A percentile compares a stretch with the other conserved stretches of the same genome.
Evolutionary conservation across 1,139 yeast species (phyloP).

Genomic region (Debaryomyces fabryi): DNA sequence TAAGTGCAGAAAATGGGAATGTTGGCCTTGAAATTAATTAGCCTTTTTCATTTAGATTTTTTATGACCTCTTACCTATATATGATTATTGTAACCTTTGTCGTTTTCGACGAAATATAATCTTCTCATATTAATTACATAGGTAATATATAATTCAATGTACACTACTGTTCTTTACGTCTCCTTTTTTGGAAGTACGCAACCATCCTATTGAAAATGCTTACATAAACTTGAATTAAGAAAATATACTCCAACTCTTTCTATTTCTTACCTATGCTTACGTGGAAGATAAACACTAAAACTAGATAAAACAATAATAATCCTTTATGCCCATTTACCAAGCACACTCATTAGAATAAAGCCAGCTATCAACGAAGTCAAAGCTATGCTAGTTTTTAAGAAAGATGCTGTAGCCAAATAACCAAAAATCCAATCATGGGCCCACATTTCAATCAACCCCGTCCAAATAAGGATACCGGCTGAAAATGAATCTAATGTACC

Average conservation of each 20-base stretch:
- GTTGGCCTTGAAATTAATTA: neutral
- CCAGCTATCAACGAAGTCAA: slow-evolving; percentile 31
- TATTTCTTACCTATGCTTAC: neutral
- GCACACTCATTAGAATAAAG: slow-evolving; percentile 38
- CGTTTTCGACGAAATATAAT: neutral
- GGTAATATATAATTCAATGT: neutral
- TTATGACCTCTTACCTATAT: neutral
- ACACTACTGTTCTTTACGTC: neutral
- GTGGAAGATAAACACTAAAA: no score
- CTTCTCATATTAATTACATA: neutral
- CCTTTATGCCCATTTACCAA: slow-evolving; percentile 27
- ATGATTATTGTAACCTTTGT: neutral
- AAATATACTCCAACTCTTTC: neutral
- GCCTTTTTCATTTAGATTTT: neutral
- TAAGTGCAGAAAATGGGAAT: neutral
- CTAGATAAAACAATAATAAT: no score
- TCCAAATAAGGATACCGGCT: slow-evolving; percentile 39
- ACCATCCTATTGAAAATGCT: neutral
- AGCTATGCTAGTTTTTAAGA: slow-evolving; percentile 23
- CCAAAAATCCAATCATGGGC: slow-evolving; percentile 38
- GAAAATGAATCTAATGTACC: slow-evolving; percentile 39
- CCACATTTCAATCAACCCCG: slow-evolving; percentile 38
- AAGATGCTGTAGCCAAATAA: slow-evolving; percentile 23
- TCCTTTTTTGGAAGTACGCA: neutral
- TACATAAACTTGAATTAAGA: neutral